Base-by-base conservation (phyloP, 805 yeast genomes). In the Metschnikowia continentalis region DNA sequence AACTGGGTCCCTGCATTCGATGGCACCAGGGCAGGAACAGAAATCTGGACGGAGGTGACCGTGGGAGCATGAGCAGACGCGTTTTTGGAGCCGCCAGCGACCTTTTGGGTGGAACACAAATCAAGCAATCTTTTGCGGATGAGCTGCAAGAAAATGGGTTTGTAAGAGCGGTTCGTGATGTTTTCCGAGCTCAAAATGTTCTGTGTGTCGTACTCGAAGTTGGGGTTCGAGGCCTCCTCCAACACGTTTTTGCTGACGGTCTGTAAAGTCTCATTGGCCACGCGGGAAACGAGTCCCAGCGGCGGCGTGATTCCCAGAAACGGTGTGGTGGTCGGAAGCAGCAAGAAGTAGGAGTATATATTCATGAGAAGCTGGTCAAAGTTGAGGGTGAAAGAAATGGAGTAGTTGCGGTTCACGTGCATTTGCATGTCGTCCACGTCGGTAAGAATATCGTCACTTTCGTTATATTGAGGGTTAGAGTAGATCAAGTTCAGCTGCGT, bases 251-350 rank as follows among this genome's bases (percentile, higher is more conserved):
- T 43, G 11, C 70, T 54, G 46, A 72, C 56, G 43, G 53, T 58
- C 36, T 48, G 54, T 69, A 73, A 63, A 7, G 72, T 69, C 52
- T 74, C 77, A 54, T 68, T 68, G 33, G 77, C 76, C n/a, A 73
- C 75, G 52, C 67, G 69, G 37, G 75, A 68, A 20, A 69, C 77
- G 46, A 74, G 61, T 1, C 78, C 78, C 60, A 74, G 70, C 2
- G 78, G 78, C 15, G 78, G 78, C 8, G 67, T 61, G 11, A 54
- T 44, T 2, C 78, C 78, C 62, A 67, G 66, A 46, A 74, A 74
- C 11, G 78, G 78, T 19, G 77, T 72, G 3, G 77, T 72, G 19
- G 78, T 74, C 39, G 78, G 78, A 40, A 70, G 67, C 33, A 70
- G 64, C 43, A 73, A 58, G 38, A 71, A 59, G 42, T 69, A 65